phyloP scores from a whole-genome alignment of 2,329 filamentous ascomycete genomes.

The Microdochium trichocladiopsis region DNA sequence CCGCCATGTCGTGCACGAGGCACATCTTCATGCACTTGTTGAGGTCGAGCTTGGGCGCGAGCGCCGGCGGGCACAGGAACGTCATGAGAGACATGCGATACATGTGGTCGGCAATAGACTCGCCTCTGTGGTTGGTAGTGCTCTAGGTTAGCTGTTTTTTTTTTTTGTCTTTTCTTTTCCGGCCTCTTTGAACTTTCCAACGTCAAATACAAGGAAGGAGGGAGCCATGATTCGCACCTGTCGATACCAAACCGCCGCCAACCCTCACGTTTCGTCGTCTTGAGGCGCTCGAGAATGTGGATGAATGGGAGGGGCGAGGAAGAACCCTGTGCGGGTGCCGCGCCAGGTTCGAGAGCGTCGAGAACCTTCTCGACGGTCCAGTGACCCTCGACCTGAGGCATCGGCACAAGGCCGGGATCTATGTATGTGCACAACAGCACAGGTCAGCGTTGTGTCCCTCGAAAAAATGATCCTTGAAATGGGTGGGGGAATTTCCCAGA shows the following conservation, averaged over 20 bases:
- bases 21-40: conserved; percentile 90
- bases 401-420: conserved; percentile 27
- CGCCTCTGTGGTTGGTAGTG: conserved; percentile 43
- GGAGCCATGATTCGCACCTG: conserved; percentile 27
- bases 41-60: conserved; percentile 68
- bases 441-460: neutral
- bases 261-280: conserved; percentile 93
- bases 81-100: conserved; percentile 98
- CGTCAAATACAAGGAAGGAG: neutral
- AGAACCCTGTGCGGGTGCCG: conserved; percentile 51
- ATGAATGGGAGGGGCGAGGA: conserved; percentile 83
- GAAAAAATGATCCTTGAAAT: neutral
- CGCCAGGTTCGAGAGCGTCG: conserved; percentile 51
- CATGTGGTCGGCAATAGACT: conserved; percentile 98
- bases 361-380: conserved; percentile 60
- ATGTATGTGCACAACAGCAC: neutral
- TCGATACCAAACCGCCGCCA: conserved; percentile 84
- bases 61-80: conserved; percentile 75
- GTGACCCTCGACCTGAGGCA: conserved; percentile 32
- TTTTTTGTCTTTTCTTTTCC: no score
- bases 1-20: conserved; percentile 95
- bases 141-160: neutral
- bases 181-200: no score
- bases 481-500: neutral
- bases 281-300: conserved; percentile 86